Percentiles rank a stretch among this genome's conserved stretches.
Evolutionary conservation across 805 yeast genomes (phyloP).

Genomic region (Wickerhamiella brachini): DNA sequence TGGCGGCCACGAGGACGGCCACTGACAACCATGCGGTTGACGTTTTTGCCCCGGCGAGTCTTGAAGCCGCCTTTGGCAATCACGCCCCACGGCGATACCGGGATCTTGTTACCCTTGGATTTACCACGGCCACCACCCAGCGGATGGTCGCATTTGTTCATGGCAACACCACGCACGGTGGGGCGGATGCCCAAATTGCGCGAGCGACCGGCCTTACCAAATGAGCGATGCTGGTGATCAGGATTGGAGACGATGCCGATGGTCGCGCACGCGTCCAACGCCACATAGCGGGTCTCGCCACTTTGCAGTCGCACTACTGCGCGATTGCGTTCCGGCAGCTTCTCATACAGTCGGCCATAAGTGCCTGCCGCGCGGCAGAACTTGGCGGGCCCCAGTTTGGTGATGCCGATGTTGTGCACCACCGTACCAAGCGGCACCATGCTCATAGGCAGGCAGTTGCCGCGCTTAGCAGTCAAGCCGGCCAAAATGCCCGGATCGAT

Average conservation of each 20-base stretch:
- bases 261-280: conserved; percentile 81
- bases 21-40: conserved; percentile 69
- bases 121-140: conserved; percentile 99
- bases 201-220: conserved; percentile 95
- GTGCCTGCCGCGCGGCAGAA: conserved; percentile 92
- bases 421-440: conserved; percentile 94
- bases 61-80: conserved; percentile 82
- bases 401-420: conserved; percentile 74
- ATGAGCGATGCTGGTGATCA: conserved; percentile 74
- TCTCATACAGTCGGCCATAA: conserved; percentile 75
- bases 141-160: conserved; percentile 96
- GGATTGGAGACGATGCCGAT: conserved; percentile 85
- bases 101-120: conserved; percentile 85
- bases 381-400: conserved; percentile 65
- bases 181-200: conserved; percentile 92
- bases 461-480: conserved; percentile 77
- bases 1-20: conserved; percentile 75
- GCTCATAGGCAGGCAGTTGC: conserved; percentile 83
- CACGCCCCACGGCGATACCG: conserved; percentile 95
- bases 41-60: conserved; percentile 83
- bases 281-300: conserved; percentile 88
- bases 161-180: conserved; percentile 92
- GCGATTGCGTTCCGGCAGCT: conserved; percentile 50
- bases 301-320: conserved; percentile 75
- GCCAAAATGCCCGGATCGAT: conserved; percentile 84